A percentile compares a stretch with the other conserved stretches of the same genome.
These are phyloP conservation scores for Leptographium lundbergii DNA, from an alignment of 2,329 filamentous ascomycete genomes.

Conservation along the genomic window DNA sequence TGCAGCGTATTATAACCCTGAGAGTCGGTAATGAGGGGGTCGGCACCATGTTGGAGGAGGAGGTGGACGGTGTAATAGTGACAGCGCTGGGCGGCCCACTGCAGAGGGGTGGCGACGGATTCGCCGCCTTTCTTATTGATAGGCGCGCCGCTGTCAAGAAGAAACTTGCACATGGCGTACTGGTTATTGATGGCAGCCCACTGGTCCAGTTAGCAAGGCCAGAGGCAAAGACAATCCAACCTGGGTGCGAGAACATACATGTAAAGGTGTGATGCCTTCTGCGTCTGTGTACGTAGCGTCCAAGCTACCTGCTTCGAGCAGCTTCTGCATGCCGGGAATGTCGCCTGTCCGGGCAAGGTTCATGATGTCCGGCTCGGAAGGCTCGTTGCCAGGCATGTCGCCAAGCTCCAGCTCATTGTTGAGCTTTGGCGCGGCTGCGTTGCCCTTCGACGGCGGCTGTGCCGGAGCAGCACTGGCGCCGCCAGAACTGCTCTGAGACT, in stretches of 20 bases:
- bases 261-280: conserved; percentile 89
- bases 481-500: not conserved
- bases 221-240: not conserved
- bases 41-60: conserved; percentile 79
- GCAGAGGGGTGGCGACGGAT: conserved; percentile 81
- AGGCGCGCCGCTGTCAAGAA: conserved; percentile 72
- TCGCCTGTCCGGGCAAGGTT: conserved; percentile 85
- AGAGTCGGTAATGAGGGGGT: conserved; percentile 81
- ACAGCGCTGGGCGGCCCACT: conserved; percentile 94
- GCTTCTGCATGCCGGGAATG: conserved; percentile 70
- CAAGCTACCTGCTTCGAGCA: conserved; percentile 73
- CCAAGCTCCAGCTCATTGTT: conserved; percentile 45
- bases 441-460: conserved; percentile 42
- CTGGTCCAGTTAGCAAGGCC: conserved; percentile 29
- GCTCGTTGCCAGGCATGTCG: conserved; percentile 18
- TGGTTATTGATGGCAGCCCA: conserved; percentile 99
- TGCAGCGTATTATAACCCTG: conserved; percentile 98
- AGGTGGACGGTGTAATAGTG: conserved; percentile 95
- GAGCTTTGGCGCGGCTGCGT: conserved; percentile 39
- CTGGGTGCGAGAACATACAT: conserved; percentile 44
- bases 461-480: conserved; percentile 24
- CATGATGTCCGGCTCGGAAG: conserved; percentile 73
- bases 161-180: conserved; percentile 91
- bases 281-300: conserved; percentile 76
- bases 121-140: conserved; percentile 94